Evolutionary conservation across 768 basidiomycete genomes (phyloP).

Genomic region (Lactarius hatsudake): DNA sequence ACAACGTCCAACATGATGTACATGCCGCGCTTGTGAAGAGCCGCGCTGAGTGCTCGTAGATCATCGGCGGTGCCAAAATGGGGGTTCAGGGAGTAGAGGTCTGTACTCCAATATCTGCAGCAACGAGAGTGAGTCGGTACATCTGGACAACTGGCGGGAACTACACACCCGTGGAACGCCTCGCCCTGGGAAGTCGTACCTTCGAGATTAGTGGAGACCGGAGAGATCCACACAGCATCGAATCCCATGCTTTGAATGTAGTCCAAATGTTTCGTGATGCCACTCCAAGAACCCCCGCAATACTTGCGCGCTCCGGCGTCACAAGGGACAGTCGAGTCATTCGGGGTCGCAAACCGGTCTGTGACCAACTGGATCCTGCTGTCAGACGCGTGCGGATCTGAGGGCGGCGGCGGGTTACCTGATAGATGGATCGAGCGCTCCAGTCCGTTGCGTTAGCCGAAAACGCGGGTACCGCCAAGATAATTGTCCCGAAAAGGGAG

Average conservation of each 20-base stretch:
- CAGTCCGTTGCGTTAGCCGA: conserved; percentile 47
- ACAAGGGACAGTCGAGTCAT: conserved; percentile 41
- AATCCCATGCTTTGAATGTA: conserved; percentile 65
- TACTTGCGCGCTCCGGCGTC: conserved; percentile 47
- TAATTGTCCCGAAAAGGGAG: not conserved
- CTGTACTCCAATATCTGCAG: conserved; percentile 48
- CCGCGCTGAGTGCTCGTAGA: conserved; percentile 45
- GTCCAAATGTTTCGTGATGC: conserved; percentile 52
- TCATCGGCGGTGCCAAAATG: conserved; percentile 54
- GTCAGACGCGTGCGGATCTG: not conserved
- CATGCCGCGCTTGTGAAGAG: conserved; percentile 53
- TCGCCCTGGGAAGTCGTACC: conserved; percentile 50
- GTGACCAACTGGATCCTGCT: conserved; percentile 42
- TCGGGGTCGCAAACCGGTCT: conserved; percentile 56
- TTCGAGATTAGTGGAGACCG: conserved; percentile 49
- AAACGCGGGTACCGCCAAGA: conserved; percentile 27
- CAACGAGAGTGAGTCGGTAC: not conserved
- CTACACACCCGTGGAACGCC: conserved; percentile 52
- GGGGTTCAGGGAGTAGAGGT: conserved; percentile 48
- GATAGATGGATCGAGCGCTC: conserved; percentile 55
- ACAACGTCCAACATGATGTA: conserved; percentile 62
- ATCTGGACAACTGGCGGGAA: not conserved
- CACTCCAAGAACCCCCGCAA: conserved; percentile 58
- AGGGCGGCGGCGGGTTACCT: conserved; percentile 34
- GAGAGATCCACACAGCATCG: conserved; percentile 59